phyloP scores from a whole-genome alignment of 169 alveolate genomes.

The Ichthyophthirius multifiliis region DNA sequence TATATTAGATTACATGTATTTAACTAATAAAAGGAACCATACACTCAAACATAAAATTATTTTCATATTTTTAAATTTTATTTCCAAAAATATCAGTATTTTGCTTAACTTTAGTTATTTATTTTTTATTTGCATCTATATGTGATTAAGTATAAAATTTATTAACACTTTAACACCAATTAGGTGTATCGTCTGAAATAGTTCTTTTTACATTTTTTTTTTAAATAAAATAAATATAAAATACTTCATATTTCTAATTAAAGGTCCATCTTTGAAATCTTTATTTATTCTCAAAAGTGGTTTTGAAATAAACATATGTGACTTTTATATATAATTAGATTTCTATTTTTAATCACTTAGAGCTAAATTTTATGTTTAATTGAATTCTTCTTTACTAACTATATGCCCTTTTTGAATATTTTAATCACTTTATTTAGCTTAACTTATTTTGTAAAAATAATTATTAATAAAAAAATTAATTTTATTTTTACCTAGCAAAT shows the following conservation, averaged over 20 bases:
- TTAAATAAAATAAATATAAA: background rate
- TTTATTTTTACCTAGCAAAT: conserved; percentile 28
- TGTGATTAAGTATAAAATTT: conserved; percentile 30
- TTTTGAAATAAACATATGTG: conserved; percentile 27
- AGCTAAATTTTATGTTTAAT: background rate
- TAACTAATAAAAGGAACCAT: conserved; percentile 13
- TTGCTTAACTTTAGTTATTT: conserved; percentile 1
- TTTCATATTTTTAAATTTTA: conserved; percentile 22
- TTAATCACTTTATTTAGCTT: conserved; percentile 6
- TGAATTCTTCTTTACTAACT: background rate
- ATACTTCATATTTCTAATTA: conserved; percentile 22
- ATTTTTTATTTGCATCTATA: conserved; percentile 17
- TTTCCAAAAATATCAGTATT: conserved; percentile 43
- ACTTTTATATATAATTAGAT: background rate
- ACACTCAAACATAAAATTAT: conserved; percentile 8
- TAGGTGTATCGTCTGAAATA: conserved; percentile 36
- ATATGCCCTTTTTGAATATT: background rate
- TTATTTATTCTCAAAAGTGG: conserved; percentile 29
- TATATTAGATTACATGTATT: conserved; percentile 6
- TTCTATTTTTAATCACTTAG: background rate
- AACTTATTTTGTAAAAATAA: background rate
- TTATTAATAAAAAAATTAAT: background rate
- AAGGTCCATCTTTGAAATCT: conserved; percentile 19
- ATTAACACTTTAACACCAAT: conserved; percentile 27
- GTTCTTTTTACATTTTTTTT: background rate